Evolutionary conservation across 2,329 filamentous ascomycete species (phyloP).

Genomic region (Aspergillus versicolor): DNA sequence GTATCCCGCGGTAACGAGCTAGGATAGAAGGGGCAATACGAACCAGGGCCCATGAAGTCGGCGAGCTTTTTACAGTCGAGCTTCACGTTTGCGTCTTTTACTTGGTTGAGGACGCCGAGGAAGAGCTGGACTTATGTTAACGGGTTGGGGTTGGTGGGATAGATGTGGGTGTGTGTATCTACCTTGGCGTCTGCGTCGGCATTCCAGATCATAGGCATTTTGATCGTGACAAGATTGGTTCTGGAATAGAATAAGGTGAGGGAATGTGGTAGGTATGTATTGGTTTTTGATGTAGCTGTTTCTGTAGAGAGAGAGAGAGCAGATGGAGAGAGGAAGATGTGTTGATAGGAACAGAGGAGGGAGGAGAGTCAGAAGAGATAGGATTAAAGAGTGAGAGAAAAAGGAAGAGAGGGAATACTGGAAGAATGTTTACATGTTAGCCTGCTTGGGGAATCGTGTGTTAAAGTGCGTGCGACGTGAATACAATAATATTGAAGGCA

Average conservation of each 20-base stretch:
- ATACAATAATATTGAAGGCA: background rate
- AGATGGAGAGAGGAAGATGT: background rate
- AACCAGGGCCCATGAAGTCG: constrained; percentile 6
- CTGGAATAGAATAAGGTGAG: background rate
- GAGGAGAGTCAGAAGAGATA: background rate
- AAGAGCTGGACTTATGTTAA: constrained; percentile 4
- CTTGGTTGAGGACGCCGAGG: constrained; percentile 5
- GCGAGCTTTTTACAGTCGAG: constrained; percentile 4
- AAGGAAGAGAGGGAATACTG: background rate
- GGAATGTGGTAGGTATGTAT: background rate
- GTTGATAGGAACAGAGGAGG: background rate
- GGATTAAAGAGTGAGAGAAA: background rate
- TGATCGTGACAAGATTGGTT: background rate
- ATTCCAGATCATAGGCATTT: constrained; percentile 9
- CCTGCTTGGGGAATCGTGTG: background rate
- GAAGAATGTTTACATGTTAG: background rate
- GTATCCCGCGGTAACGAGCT: too few relatives aligned
- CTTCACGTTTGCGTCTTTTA: constrained; percentile 4
- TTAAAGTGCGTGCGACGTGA: background rate
- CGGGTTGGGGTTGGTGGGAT: background rate
- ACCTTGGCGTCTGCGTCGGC: constrained; percentile 7
- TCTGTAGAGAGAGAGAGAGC: background rate
- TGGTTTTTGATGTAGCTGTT: too few relatives aligned
- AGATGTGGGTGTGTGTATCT: background rate
- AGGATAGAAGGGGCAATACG: background rate